Percentiles rank a stretch among this genome's conserved stretches.
These are phyloP conservation scores for Gossypium mustelinum DNA, from an alignment of 345 rosid species.

Conservation along the genomic window DNA sequence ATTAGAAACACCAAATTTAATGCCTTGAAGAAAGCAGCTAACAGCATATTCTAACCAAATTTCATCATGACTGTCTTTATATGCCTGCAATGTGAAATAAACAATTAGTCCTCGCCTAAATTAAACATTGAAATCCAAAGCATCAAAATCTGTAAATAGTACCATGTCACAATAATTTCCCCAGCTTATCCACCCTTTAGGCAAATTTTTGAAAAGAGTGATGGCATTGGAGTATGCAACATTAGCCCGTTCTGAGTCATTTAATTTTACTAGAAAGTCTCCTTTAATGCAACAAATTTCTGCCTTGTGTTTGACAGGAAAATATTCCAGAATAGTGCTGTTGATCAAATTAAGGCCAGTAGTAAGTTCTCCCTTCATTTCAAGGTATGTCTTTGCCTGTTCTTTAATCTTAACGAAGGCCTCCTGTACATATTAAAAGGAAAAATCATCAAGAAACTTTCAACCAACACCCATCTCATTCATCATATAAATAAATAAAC, in stretches of 20 bases:
- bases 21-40: constrained; percentile 98
- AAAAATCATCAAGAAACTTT: constrained; percentile 16
- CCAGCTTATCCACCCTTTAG: constrained; percentile 99
- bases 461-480: background rate
- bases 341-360: constrained; percentile 85
- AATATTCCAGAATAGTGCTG: constrained; percentile 90
- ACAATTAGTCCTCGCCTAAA: constrained; percentile 11
- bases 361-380: constrained; percentile 86
- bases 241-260: constrained; percentile 81
- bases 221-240: constrained; percentile 80
- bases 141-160: constrained; percentile 27
- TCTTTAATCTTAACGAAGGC: constrained; percentile 96
- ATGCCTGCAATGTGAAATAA: constrained; percentile 53
- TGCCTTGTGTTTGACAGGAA: constrained; percentile 81
- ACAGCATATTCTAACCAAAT: constrained; percentile 97
- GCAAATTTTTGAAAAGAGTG: constrained; percentile 77
- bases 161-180: constrained; percentile 97
- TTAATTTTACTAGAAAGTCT: constrained; percentile 69
- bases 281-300: constrained; percentile 85
- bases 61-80: constrained; percentile 76
- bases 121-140: background rate
- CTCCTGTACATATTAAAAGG: constrained; percentile 57
- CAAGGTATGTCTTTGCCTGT: constrained; percentile 94
- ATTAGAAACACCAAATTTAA: constrained; percentile 88
- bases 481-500: background rate